Conservation (phyloP, 805 yeast species). For the Yarrowia sp. region DNA sequence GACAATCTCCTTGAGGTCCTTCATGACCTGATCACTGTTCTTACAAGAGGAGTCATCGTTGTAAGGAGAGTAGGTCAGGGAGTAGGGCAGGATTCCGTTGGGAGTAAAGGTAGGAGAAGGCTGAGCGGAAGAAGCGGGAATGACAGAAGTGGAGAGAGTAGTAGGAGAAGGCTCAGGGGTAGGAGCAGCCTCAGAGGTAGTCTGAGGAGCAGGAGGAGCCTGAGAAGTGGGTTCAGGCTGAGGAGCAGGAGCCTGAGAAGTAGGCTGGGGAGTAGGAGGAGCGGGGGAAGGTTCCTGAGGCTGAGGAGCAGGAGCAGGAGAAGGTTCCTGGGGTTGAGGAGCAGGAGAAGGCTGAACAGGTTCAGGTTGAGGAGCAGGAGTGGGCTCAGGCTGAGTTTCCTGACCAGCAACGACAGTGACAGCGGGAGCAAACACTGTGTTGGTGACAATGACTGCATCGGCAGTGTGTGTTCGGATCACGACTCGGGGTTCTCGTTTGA, state of each 20-base stretch:
- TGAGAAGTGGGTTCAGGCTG: background rate
- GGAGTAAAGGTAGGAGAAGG: background rate
- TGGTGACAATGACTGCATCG: constrained; percentile 1
- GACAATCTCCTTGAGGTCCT: constrained; percentile 59
- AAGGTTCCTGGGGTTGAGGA: background rate
- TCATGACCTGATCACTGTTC: constrained; percentile 48
- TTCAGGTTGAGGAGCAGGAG: background rate
- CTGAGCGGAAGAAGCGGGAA: background rate
- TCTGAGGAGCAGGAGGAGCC: background rate
- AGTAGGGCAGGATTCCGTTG: constrained; percentile 34
- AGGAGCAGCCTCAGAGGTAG: background rate
- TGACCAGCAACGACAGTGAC: constrained; percentile 20
- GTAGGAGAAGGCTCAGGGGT: background rate
- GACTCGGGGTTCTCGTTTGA: constrained; percentile 16
- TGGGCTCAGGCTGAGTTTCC: background rate
- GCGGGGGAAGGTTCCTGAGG: background rate
- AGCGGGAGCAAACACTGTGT: constrained; percentile 6
- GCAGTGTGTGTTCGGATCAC: constrained; percentile 19
- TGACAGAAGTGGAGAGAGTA: background rate
- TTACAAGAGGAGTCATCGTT: constrained; percentile 67
- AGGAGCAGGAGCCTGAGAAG: background rate
- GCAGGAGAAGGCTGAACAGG: background rate
- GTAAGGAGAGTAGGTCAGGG: constrained; percentile 57
- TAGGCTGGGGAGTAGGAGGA: background rate
- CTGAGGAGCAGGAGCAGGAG: background rate